Conservation (phyloP, 1,139 yeast genomes). For the Magnusiomyces tetraspermus region DNA sequence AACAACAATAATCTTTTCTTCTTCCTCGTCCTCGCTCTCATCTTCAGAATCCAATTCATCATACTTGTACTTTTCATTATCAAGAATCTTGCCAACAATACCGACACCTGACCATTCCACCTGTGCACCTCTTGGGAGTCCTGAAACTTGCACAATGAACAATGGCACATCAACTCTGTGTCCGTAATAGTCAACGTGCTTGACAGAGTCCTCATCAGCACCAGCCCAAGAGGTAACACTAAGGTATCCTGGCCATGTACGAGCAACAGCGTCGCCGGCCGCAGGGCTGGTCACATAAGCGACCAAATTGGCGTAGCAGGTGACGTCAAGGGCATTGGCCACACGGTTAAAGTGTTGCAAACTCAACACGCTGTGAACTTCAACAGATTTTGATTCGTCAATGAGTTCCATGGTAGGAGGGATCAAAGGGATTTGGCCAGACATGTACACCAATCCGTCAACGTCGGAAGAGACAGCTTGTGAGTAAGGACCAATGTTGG, state of each 20-base stretch:
- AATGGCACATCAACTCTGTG: slow-evolving; percentile 15
- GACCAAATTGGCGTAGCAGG: slow-evolving; percentile 38
- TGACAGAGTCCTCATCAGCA: slow-evolving; percentile 18
- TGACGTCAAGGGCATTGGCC: slow-evolving; percentile 38
- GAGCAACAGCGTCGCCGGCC: slow-evolving; percentile 30
- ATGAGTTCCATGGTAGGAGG: slow-evolving; percentile 54
- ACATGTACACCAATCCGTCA: slow-evolving; percentile 49
- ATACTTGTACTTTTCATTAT: not conserved
- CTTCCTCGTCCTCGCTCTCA: not conserved
- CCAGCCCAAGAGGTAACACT: slow-evolving; percentile 4
- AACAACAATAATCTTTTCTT: not conserved
- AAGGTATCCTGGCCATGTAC: slow-evolving; percentile 33
- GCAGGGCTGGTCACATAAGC: slow-evolving; percentile 43
- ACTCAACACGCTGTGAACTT: slow-evolving; percentile 42
- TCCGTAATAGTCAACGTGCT: not conserved
- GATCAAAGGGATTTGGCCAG: slow-evolving; percentile 85
- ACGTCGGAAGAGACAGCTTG: slow-evolving; percentile 51
- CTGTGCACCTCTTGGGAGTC: slow-evolving; percentile 58
- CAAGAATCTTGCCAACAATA: slow-evolving; percentile 5
- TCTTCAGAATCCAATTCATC: slow-evolving; percentile 2
- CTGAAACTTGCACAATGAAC: slow-evolving; percentile 46
- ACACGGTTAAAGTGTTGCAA: slow-evolving; percentile 69
- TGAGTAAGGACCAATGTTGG: slow-evolving; percentile 94
- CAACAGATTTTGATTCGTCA: slow-evolving; percentile 6
- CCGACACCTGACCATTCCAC: slow-evolving; percentile 60